Conservation (phyloP, 1,284 basidiomycete genomes). For the Ceratobasidium sp. region DNA sequence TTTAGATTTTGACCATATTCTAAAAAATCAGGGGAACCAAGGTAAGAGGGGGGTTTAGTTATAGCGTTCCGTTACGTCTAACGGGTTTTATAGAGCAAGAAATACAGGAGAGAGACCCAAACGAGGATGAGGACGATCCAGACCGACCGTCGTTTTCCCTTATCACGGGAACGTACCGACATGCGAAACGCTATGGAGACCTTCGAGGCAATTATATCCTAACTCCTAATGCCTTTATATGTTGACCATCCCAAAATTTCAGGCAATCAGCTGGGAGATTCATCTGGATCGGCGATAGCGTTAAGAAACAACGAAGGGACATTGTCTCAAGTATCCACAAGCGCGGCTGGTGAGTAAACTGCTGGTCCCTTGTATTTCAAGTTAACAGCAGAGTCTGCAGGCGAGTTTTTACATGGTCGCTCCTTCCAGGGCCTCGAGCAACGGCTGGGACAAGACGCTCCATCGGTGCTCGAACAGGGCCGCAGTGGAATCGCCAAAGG, state of each 20-base stretch:
- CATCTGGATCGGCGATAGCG: slow-evolving; percentile 54
- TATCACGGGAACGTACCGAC: slow-evolving; percentile 85
- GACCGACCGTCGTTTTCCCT: slow-evolving; percentile 86
- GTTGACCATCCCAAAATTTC: not conserved
- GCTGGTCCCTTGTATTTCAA: slow-evolving; percentile 7
- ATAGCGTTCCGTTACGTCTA: not conserved
- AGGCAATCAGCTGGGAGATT: slow-evolving; percentile 31
- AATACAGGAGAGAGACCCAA: slow-evolving; percentile 11
- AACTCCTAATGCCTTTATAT: not conserved
- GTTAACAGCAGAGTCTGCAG: slow-evolving; percentile 51
- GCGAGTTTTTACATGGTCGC: slow-evolving; percentile 70
- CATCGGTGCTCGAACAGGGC: slow-evolving; percentile 85
- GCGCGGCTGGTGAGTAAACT: slow-evolving; percentile 67
- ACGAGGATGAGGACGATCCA: slow-evolving; percentile 47
- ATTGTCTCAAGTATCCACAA: slow-evolving; percentile 65
- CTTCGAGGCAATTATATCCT: slow-evolving; percentile 22
- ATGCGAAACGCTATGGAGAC: slow-evolving; percentile 69
- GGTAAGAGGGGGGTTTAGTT: slow-evolving; percentile 16
- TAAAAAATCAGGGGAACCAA: slow-evolving; percentile 52
- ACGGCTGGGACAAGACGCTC: slow-evolving; percentile 79
- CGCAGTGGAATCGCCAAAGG: slow-evolving; percentile 88
- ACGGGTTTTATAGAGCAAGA: slow-evolving; percentile 26
- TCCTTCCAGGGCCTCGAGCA: slow-evolving; percentile 87
- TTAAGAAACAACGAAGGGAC: slow-evolving; percentile 69
- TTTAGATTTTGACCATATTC: slow-evolving; percentile 77